Evolutionary conservation across 2,329 filamentous ascomycete species (phyloP), one percentile per base, ranked within the genome.

Genomic region (Sarocladium brachiariae): DNA sequence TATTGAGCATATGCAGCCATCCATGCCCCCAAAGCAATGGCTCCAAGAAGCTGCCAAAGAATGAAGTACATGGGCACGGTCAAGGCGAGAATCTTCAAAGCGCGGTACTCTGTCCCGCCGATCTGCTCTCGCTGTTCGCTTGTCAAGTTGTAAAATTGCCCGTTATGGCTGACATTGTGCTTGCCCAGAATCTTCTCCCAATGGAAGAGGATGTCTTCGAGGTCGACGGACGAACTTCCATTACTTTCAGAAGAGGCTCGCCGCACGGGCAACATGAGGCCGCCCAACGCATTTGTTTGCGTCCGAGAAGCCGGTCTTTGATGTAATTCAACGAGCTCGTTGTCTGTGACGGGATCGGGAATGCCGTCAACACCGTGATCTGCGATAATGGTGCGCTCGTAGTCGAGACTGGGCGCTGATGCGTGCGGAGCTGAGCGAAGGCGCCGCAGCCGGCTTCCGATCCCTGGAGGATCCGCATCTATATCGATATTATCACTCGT

Each of bases 21-120:
- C 71, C 79, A 87, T 14, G 78, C 80, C 9, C 78, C 83, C 9
- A 86, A 67, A 2, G 75, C 75, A n/a, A 86, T 57, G 54, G 70
- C 73, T 2, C 78, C 77, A 3, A 84, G 61, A 2, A 83, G 51
- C 59, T 86, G 82, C 72, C 77, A 85, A 4, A 75, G 59, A 23
- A 73, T 60, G 23, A 77, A 83, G 59, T 87, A 87, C 5, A 78
- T 54, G 1, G 80, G 80, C 5, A 87, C 80, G 18, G 83, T 60
- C 56, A 78, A 70, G 2, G 78, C 72, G 1, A 87, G 69, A 4
- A 86, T 63, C 45, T 73, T 73, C 18, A 86, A 70, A 14, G 83
- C 81, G 37, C 78, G 74, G 59, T 86, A 84, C 61, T 86, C 83
- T 51, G 75, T 77, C 1, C 82, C 80, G 23, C 83, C 82, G 0